These are phyloP conservation scores for Clitopilus hobsonii DNA, from an alignment of 768 basidiomycete species.

Conservation along the genomic window DNA sequence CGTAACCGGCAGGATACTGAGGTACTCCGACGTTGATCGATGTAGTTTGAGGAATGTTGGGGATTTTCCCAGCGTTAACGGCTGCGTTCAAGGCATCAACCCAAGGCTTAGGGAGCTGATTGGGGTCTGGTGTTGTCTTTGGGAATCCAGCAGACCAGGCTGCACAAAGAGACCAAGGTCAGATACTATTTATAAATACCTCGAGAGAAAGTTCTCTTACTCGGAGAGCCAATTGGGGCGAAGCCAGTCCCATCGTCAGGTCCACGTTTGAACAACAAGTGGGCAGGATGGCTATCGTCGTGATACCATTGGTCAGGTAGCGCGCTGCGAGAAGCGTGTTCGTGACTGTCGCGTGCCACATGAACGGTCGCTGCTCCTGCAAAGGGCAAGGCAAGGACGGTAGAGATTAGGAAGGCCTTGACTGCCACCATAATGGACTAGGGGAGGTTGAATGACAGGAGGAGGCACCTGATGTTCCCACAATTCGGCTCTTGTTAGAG, in stretches of 20 bases:
- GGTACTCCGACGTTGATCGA: conserved; percentile 25
- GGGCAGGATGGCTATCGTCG: conserved; percentile 49
- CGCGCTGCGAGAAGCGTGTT: conserved; percentile 18
- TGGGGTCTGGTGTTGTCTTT: conserved; percentile 36
- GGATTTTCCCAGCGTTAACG: conserved; percentile 67
- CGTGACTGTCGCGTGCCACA: conserved; percentile 18
- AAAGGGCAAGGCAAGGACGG: conserved; percentile 20
- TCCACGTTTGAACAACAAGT: conserved; percentile 59
- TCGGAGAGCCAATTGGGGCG: conserved; percentile 52
- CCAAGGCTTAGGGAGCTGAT: conserved; percentile 64
- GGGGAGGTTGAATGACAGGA: conserved; percentile 8
- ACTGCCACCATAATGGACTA: conserved; percentile 9
- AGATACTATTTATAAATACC: not conserved
- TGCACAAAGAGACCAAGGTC: conserved; percentile 10
- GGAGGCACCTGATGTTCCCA: not conserved
- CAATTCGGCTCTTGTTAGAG: too few species aligned
- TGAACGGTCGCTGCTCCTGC: conserved; percentile 18
- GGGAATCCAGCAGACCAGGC: conserved; percentile 70
- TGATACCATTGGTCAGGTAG: conserved; percentile 60
- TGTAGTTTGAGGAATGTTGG: conserved; percentile 47
- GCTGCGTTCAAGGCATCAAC: conserved; percentile 63
- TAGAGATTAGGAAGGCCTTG: conserved; percentile 11
- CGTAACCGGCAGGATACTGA: conserved; percentile 38
- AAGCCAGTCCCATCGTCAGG: conserved; percentile 44
- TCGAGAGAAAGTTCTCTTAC: conserved; percentile 27